Percentiles rank a stretch among this genome's conserved stretches.
phyloP scores from a whole-genome alignment of 345 rosid species.

The Camelina neglecta region DNA sequence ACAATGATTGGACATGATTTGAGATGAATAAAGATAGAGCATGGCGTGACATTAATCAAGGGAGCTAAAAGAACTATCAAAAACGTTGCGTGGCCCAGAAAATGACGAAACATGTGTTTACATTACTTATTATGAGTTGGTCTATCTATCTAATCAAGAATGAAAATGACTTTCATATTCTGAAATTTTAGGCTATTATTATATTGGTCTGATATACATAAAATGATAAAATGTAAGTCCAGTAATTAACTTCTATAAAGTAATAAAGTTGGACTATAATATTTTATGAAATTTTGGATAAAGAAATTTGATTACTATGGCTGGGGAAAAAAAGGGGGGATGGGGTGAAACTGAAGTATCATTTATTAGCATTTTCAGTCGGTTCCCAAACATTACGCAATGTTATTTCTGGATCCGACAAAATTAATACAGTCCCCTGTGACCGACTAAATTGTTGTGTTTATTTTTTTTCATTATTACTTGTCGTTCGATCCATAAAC shows the following conservation, averaged over 20 bases:
- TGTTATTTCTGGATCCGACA: constrained; percentile 25
- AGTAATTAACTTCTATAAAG: too few relatives aligned
- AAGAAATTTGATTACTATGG: too few relatives aligned
- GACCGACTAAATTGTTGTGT: constrained; percentile 2
- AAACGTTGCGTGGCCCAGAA: constrained; percentile 9
- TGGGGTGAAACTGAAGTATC: too few relatives aligned
- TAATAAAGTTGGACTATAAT: too few relatives aligned
- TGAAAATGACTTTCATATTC: not conserved
- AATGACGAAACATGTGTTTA: constrained; percentile 17
- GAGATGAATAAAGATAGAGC: constrained; percentile 12
- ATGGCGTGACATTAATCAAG: constrained; percentile 4
- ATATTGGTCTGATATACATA: too few relatives aligned
- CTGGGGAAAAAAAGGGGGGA: too few relatives aligned
- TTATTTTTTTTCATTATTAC: not conserved
- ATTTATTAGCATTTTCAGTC: constrained; percentile 11
- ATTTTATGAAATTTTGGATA: too few relatives aligned
- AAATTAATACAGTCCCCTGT: constrained; percentile 23
- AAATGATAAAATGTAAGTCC: too few relatives aligned
- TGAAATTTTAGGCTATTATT: not conserved
- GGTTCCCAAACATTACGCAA: not conserved
- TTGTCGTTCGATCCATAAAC: not conserved
- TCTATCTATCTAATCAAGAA: not conserved
- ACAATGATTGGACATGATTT: constrained; percentile 8
- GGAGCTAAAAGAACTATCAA: constrained; percentile 9
- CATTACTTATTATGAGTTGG: not conserved